A percentile compares a stretch with the other conserved stretches of the same genome.
Evolutionary conservation across 129 eudicot genomes (phyloP).

Genomic region (Ambrosia artemisiifolia): DNA sequence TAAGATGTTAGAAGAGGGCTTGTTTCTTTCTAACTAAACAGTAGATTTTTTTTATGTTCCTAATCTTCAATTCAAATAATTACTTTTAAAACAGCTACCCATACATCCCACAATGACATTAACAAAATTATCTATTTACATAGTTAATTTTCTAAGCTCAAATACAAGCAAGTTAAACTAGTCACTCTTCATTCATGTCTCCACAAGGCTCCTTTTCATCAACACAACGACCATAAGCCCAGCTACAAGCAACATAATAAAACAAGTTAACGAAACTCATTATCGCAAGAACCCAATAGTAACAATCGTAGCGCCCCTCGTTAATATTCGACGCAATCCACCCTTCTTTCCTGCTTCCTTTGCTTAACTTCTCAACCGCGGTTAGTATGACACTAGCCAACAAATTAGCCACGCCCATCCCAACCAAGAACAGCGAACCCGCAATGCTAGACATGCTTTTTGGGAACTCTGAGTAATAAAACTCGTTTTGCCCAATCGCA

Average conservation of each 20-base stretch:
- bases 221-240: constrained; percentile 36
- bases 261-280: constrained; percentile 35
- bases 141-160: constrained; percentile 1
- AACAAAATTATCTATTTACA: constrained; percentile 11
- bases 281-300: constrained; percentile 34
- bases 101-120: too few species aligned
- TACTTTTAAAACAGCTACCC: too few species aligned
- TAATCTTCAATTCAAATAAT: too few species aligned
- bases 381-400: constrained; percentile 37
- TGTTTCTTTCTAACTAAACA: too few species aligned
- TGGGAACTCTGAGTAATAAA: constrained; percentile 12
- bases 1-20: too few species aligned
- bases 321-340: constrained; percentile 39
- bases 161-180: constrained; percentile 1
- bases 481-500: constrained; percentile 36
- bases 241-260: constrained; percentile 26
- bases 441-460: constrained; percentile 42
- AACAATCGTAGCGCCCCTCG: constrained; percentile 36
- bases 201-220: not conserved
- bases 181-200: constrained; percentile 1
- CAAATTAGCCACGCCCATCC: constrained; percentile 33
- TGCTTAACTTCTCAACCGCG: constrained; percentile 24
- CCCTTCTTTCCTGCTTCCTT: constrained; percentile 22
- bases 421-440: constrained; percentile 20
- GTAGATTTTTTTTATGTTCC: too few species aligned